These are phyloP conservation scores for Carnegiea gigantea DNA, from an alignment of 179 eudicot species.

Conservation along the genomic window DNA sequence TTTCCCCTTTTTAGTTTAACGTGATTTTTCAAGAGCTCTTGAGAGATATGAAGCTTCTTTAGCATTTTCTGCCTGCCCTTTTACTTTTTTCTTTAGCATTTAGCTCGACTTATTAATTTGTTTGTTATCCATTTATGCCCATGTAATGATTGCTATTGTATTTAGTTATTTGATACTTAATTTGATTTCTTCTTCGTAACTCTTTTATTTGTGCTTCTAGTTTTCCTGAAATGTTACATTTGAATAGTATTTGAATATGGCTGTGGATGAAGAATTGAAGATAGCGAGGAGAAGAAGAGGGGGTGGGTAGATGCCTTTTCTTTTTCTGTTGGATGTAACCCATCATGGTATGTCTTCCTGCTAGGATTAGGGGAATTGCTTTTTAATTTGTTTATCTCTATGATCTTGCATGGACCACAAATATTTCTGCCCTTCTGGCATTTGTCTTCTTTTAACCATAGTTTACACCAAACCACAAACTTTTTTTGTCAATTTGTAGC, in stretches of 20 bases:
- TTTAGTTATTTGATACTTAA: too few relatives aligned
- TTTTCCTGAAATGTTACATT: conserved; percentile 11
- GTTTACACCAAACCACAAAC: conserved; percentile 7
- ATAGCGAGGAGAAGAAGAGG: conserved; percentile 1
- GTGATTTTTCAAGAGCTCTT: background rate
- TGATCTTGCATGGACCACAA: conserved; percentile 44
- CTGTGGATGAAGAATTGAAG: conserved; percentile 10
- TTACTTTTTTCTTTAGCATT: background rate
- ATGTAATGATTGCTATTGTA: background rate
- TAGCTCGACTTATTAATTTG: background rate
- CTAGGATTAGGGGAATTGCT: conserved; percentile 15
- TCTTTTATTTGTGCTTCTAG: conserved; percentile 5
- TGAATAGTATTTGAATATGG: conserved; percentile 3
- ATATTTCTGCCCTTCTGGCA: background rate
- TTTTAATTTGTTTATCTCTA: conserved; percentile 14
- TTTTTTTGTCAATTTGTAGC: conserved; percentile 16
- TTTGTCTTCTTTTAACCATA: conserved; percentile 19
- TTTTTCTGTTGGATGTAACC: conserved; percentile 34
- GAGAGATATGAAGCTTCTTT: background rate
- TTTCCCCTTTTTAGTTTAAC: background rate
- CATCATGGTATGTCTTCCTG: conserved; percentile 16
- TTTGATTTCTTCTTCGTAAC: conserved; percentile 4
- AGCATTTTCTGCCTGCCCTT: background rate
- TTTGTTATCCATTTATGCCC: background rate
- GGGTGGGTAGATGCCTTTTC: conserved; percentile 20